Base-by-base conservation (phyloP, 805 yeast genomes). In the Saccharomycopsis lassenensis region DNA sequence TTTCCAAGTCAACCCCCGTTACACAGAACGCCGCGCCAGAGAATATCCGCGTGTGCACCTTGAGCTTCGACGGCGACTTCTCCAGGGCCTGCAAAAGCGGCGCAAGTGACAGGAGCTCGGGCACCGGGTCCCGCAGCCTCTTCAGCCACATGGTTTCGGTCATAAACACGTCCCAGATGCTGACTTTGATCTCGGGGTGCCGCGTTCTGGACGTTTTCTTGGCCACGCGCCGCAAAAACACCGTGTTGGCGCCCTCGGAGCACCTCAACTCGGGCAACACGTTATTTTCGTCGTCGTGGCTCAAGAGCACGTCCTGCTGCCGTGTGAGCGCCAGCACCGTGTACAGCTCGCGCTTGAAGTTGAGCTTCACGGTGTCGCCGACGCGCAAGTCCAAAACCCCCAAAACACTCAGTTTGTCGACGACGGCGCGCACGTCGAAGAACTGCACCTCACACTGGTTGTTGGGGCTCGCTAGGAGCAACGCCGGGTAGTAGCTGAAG, bases 201-300 rank as follows among this genome's bases (percentile, higher is more conserved):
- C 43, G 45, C 25, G 29, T 37, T 17, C 39, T 46, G 16, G 31
- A 29, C 8, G 31, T 19, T 33, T 44, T 47, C n/a, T 45, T 44
- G 23, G 40, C 49, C 17, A 52, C 44, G 31, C 50, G 56, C 41
- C 48, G 57, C 5, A 63, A 53, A 43, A 57, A 55, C 2, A 74
- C 67, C 0, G 63, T 57, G 48, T 75, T 74, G 47, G 59, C 77
- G 0, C 86, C 86, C 44, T 85, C 57, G 39, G 74, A 60, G 49
- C 85, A 77, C 33, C 62, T 53, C 5, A 77, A 63, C 5, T 52
- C 48, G 2, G 46, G 40, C 3, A 35, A 7, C 7, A 30, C 33
- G 1, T 33, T 23, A 10, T 41, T 42, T 21, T 29, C 36, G n/a
- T n/a, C n/a, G n/a, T n/a, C n/a, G n/a, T n/a, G n/a, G n/a, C n/a